Base-by-base conservation (phyloP, 306 rosid species). In the Prunus campanulata region DNA sequence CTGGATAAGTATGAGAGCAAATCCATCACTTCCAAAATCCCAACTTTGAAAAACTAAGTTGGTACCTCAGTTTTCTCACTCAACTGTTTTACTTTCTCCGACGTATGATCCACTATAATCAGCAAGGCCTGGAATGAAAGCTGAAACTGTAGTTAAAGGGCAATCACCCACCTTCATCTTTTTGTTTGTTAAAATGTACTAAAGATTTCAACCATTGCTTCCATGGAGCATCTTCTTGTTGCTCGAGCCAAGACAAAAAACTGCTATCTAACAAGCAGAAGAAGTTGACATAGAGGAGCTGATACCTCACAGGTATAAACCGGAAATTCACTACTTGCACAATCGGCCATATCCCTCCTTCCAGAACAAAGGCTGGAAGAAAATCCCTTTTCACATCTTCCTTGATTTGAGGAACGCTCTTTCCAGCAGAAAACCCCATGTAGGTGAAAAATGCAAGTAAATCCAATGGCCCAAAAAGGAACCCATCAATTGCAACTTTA, bases 201-300 rank as follows among this genome's bases (percentile, higher is more conserved):
- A 82, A 30, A 47, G 97, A 90, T 51, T 82, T 86, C 78, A 91
- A 10, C 97, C 94, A 90, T 64, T 91, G 81, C 89, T 93, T 93
- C 98, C 97, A 93, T 50, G 92, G 85, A 60, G 97, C 97, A 70
- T 93, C 91, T 46, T 91, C 79, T 80, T 93, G 98, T 77, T 93
- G 98, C 83, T 93, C 96, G 16, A 93, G 25, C 98, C 98, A 93
- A 71, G 98, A 93, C 88, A 93, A 87, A 77, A 93, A 88, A 67
- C 91, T 84, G 77, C 96, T 90, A 86, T 93, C 98, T 81, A 93
- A 71, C 75, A 91, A 69, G 91, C 96, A 90, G 90, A 93, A 93
- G 81, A 87, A 74, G 88, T 93, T 91, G 70, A 88, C 97, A 76
- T 93, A 93, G 42, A 93, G 97, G 62, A 93, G 98, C 72, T 93